Base-by-base conservation (phyloP, 441 rosid species). In the Gossypium davidsonii region DNA sequence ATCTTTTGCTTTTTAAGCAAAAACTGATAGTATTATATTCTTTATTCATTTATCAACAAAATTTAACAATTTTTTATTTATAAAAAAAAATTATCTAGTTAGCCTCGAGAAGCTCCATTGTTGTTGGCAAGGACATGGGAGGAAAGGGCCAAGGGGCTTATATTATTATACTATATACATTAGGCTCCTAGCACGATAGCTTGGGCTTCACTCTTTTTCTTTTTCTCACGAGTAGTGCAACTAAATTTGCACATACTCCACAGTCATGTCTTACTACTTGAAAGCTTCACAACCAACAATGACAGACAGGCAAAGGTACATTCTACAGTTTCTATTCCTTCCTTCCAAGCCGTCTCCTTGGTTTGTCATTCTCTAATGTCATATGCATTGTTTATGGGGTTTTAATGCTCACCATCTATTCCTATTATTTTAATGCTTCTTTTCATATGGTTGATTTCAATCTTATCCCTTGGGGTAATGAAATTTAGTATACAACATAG, bases 151-250 rank as follows among this genome's bases (percentile, higher is more conserved):
- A 39, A 39, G 44, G 44, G 44, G 44, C 4, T 7, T 25, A 51
- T 12, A 23, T 10, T 70, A 63, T 28, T 71, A 58, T 9, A 55
- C 31, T 56, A 17, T 39, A 39, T 8, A 39, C 44, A 8, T 17
- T n/a, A 12, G 71, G 79, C 73, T 58, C 76, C 52, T 23, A 51
- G 70, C 65, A 72, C 76, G 23, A 77, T 37, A 21, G 18, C 49
- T 77, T 49, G 76, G 63, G 65, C 23, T 72, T 72, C 76, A 59
- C 76, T 52, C 53, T 20, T 66, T 25, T 52, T 15, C 12, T 67
- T 66, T 23, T 52, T 21, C 20, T 67, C 21, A 14, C 1, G 49
- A 39, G 10, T 2, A 66, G 70, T 14, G 31, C 6, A 44, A 39
- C 31, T 20, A 20, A 64, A 64, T 7, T 8, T n/a, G 71, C 70